A percentile compares a stretch with the other conserved stretches of the same genome.
Evolutionary conservation across 2,329 filamentous ascomycete genomes (phyloP).

Genomic region (Penicillium vulpinum): DNA sequence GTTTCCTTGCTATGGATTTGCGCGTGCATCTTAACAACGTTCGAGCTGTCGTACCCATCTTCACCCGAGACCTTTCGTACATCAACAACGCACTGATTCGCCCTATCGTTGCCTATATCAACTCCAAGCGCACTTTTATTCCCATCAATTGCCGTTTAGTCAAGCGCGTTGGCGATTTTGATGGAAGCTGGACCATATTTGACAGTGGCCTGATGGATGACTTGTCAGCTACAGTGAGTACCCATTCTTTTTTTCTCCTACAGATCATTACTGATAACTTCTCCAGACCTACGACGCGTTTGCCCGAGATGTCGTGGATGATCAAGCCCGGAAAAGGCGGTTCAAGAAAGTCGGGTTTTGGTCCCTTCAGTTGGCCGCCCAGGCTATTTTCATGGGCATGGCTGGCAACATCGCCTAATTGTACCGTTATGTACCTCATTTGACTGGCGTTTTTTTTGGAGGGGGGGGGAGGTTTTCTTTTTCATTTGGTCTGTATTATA

Average conservation of each 20-base stretch:
- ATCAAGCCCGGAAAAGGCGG: conserved; percentile 78
- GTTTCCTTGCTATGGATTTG: conserved; percentile 89
- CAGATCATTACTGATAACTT: conserved; percentile 8
- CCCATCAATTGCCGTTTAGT: conserved; percentile 93
- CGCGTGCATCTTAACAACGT: conserved; percentile 95
- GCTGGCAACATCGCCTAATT: conserved; percentile 71
- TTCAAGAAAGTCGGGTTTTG: conserved; percentile 96
- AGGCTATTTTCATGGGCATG: conserved; percentile 92
- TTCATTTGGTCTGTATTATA: conserved; percentile 6
- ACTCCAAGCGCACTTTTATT: conserved; percentile 91
- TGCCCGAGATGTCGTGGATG: conserved; percentile 83
- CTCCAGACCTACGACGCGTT: conserved; percentile 83
- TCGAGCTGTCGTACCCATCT: conserved; percentile 86
- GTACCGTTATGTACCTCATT: conserved; percentile 20
- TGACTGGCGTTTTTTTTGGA: conserved; percentile 2
- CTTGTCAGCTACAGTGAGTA: conserved; percentile 71
- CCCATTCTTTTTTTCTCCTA: background rate
- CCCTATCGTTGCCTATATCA: conserved; percentile 97
- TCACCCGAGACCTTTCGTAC: conserved; percentile 88
- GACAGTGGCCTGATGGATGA: conserved; percentile 95
- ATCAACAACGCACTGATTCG: conserved; percentile 93
- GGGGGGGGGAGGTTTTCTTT: too few relatives aligned
- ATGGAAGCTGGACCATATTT: conserved; percentile 91
- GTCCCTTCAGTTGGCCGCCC: conserved; percentile 88
- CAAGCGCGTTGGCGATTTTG: conserved; percentile 84